Base-by-base conservation (phyloP, 2,329 filamentous ascomycete genomes). In the Trichophyton mentagrophytes region DNA sequence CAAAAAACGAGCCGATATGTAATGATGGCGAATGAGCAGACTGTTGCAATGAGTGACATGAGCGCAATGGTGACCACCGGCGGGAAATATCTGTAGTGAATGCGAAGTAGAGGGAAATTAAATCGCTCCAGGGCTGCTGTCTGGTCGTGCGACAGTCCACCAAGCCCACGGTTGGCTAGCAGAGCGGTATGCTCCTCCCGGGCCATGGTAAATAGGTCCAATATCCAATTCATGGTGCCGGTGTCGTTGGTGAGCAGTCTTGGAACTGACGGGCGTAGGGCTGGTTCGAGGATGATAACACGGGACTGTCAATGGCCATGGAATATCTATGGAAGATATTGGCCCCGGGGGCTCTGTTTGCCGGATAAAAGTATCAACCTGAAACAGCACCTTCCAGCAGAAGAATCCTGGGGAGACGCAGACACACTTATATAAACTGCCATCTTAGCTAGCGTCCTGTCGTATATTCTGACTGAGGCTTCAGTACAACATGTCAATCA, bases 1-100 rank as follows among this genome's bases (percentile, higher is more conserved):
- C 78, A 80, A 61, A 77, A 76, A 38, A 80, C 66, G 22, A 81
- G 67, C 22, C 78, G 76, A 63, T 78, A 77, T 4, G 78, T 79
- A 63, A 81, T 76, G 69, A 79, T 80, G 6, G 61, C 62, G 3
- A 80, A 71, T 3, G 80, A 70, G 2, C 63, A 57, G 2, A 73
- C 67, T 3, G 77, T 76, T 27, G 77, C 74, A 44, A 79, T 49
- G 25, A 79, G 67, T 1, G 78, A 80, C 42, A 79, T 66, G 59
- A 76, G 69, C 40, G 57, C 20, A 27, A 46, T 59, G 1, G 40
- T 17, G 20, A 58, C 9, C 5, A 44, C 36, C 6, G 15, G 51
- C 9, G 51, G 51, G 13, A 33, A 55, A 11, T 33, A 33, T 55
- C n/a, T n/a, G 15, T 36, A 17, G 15, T 55, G 51, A 36, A 55